Percentiles rank a stretch among this genome's conserved stretches.
Evolutionary conservation across 2,329 filamentous ascomycete genomes (phyloP).

Genomic region (Pseudocercospora eumusae): DNA sequence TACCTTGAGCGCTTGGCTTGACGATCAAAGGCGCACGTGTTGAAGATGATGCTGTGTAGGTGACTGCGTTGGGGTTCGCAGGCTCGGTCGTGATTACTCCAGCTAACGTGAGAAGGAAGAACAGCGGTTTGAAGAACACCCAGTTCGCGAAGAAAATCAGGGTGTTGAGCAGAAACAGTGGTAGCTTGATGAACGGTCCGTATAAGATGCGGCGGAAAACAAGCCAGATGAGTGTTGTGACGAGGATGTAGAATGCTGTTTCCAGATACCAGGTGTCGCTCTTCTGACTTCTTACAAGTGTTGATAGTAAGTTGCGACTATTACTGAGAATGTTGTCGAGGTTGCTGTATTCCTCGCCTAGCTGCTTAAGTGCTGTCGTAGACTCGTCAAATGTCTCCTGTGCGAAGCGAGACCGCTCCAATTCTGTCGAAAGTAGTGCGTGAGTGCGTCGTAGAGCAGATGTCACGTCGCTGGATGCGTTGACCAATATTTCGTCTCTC

Average conservation of each 20-base stretch:
- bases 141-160: conserved; percentile 33
- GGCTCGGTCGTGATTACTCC: conserved; percentile 43
- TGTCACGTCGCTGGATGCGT: conserved; percentile 81
- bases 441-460: conserved; percentile 81
- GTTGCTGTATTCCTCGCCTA: conserved; percentile 77
- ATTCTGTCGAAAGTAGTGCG: conserved; percentile 79
- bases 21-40: conserved; percentile 45
- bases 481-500: conserved; percentile 71
- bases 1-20: conserved; percentile 48
- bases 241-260: conserved; percentile 80
- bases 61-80: conserved; percentile 12
- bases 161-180: conserved; percentile 44
- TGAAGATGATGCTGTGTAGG: conserved; percentile 21
- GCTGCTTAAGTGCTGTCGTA: conserved; percentile 74
- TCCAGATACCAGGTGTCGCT: conserved; percentile 98
- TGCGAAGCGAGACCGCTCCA: conserved; percentile 84
- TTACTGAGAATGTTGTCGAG: conserved; percentile 75
- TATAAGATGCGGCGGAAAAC: conserved; percentile 82
- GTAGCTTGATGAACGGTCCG: conserved; percentile 83
- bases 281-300: conserved; percentile 83
- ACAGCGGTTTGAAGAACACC: conserved; percentile 35
- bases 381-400: conserved; percentile 84
- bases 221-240: conserved; percentile 79
- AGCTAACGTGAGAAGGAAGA: conserved; percentile 58
- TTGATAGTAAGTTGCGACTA: conserved; percentile 73